Base-by-base conservation (phyloP, 1,284 basidiomycete genomes). In the Moesziomyces globuligerus region DNA sequence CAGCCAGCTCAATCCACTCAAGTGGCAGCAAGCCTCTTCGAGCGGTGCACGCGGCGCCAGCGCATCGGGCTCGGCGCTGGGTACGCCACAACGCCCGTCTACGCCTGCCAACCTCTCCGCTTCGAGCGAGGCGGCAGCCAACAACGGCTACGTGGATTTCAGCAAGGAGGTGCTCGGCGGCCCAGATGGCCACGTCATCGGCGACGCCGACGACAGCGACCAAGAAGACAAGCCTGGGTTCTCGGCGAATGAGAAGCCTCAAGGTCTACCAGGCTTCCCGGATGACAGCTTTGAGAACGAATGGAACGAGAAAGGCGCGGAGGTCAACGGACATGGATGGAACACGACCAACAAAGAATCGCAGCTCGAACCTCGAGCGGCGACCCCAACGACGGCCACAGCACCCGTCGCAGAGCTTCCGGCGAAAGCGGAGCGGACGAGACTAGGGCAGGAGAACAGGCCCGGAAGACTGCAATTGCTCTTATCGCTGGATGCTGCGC, bases 401-500 rank as follows among this genome's bases (percentile, higher is more conserved):
- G 32, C 15, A 17, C 15, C 15, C 3, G 32, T 34, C 32, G 15
- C 32, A 17, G 32, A 34, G 17, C 15, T 3, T 18, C 13, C n/a
- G n/a, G 6, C 48, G 20, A 10, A 18, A 7, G 15, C 10, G 26
- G 32, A 15, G n/a, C n/a, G n/a, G n/a, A n/a, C n/a, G n/a, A n/a
- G n/a, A n/a, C n/a, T n/a, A n/a, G n/a, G 7, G 26, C 55, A 15
- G 32, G 38, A 20, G 24, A 39, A 18, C 25, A 28, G n/a, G 44
- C 59, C 37, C 29, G 43, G 20, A 48, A 25, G 49, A 2, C 59
- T 75, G 3, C 51, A 89, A 71, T 87, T 89, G 3, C 85, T 97
- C 1, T 88, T 98, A 3, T 96, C 93, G 1, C 87, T 98, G 4
- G 94, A 98, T 78, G 88, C 90, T 2, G 93, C 93, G 0, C 86